Evolutionary conservation across 2,329 filamentous ascomycete genomes (phyloP).

Genomic region (Ophiostoma angusticollis): DNA sequence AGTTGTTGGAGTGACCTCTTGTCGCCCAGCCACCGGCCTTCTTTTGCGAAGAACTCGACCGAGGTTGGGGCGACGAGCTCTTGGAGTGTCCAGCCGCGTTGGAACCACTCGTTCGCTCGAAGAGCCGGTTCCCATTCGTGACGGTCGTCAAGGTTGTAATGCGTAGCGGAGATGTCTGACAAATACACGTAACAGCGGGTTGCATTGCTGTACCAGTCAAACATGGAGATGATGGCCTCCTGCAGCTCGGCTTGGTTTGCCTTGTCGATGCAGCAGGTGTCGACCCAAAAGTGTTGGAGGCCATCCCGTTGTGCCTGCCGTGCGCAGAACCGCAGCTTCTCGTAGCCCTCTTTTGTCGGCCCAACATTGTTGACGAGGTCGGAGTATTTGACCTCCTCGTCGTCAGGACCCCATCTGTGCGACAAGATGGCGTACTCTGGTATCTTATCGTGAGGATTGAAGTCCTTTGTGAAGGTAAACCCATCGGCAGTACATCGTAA

Average conservation of each 20-base stretch:
- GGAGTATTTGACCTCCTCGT: constrained; percentile 10
- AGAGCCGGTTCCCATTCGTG: background rate
- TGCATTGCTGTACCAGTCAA: constrained; percentile 6
- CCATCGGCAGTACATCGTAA: background rate
- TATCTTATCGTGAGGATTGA: background rate
- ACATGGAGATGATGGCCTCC: constrained; percentile 11
- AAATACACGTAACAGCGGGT: constrained; percentile 9
- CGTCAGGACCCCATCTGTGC: constrained; percentile 16
- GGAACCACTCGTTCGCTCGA: background rate
- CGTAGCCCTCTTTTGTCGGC: constrained; percentile 4
- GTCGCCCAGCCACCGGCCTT: background rate
- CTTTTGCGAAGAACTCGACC: background rate
- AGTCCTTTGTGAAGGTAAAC: background rate
- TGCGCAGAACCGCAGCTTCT: constrained; percentile 7
- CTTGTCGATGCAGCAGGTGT: constrained; percentile 13
- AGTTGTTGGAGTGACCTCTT: constrained; percentile 1
- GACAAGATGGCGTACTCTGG: constrained; percentile 15
- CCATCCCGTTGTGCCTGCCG: background rate
- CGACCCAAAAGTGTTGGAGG: constrained; percentile 8
- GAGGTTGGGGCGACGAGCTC: constrained; percentile 1
- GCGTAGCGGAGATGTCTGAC: constrained; percentile 4
- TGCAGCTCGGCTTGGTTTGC: constrained; percentile 3
- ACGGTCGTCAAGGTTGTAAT: too few relatives aligned
- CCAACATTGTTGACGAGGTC: constrained; percentile 8
- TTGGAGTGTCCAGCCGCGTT: constrained; percentile 1